Percentiles rank a stretch among this genome's conserved stretches.
These are phyloP conservation scores for Xylaria telfairii DNA, from an alignment of 495 filamentous ascomycete species.

Conservation along the genomic window DNA sequence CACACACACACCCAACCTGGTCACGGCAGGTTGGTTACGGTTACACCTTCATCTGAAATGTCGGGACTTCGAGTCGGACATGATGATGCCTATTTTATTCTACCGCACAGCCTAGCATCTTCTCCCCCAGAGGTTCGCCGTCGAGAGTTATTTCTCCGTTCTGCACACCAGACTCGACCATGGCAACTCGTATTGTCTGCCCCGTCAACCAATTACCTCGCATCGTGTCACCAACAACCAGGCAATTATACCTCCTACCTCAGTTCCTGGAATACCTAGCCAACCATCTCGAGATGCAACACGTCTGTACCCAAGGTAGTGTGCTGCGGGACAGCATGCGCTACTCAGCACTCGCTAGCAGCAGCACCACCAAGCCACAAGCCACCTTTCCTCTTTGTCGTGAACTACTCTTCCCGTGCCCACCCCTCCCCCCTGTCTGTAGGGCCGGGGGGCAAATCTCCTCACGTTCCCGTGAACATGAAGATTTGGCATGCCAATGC, in stretches of 20 bases:
- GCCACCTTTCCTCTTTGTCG: neutral
- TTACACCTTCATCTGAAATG: slow-evolving; percentile 11
- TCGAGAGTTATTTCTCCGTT: neutral
- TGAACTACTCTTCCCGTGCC: neutral
- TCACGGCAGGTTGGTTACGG: slow-evolving; percentile 12
- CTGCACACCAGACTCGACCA: neutral
- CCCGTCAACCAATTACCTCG: neutral
- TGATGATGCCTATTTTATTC: neutral
- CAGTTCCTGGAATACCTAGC: neutral
- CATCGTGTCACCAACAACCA: neutral
- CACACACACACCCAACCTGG: neutral
- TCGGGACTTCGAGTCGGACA: slow-evolving; percentile 6
- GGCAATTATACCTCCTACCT: no score
- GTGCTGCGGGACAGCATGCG: no score
- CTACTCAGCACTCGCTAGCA: no score
- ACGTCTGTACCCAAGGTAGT: no score
- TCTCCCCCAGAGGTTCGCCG: neutral
- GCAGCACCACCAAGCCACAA: neutral
- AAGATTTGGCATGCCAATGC: slow-evolving; percentile 2
- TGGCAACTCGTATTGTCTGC: neutral
- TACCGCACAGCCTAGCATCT: neutral
- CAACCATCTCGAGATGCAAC: neutral
- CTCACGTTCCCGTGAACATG: neutral
- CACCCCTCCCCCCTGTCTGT: neutral
- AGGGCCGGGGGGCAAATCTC: neutral